phyloP scores from a whole-genome alignment of 768 basidiomycete genomes.

The Mycena rosella region DNA sequence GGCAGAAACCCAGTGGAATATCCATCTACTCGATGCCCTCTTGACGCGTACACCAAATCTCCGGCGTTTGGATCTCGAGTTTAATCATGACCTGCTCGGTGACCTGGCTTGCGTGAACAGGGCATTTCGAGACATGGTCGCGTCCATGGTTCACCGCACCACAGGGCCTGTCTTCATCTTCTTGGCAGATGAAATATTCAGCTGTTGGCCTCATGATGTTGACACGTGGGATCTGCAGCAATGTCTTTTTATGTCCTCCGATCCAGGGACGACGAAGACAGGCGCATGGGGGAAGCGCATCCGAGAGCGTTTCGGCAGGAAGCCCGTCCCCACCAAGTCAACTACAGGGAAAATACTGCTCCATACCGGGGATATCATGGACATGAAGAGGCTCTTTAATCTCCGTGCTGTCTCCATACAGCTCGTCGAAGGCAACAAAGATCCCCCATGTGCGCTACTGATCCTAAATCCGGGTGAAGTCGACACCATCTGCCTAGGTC shows the following conservation, averaged over 20 bases:
- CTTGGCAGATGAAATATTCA: conserved; percentile 10
- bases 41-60: conserved; percentile 17
- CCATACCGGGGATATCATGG: conserved; percentile 13
- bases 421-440: conserved; percentile 16
- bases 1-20: conserved; percentile 14
- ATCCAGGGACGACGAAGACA: conserved; percentile 11
- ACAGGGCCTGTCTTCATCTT: conserved; percentile 19
- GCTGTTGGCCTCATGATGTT: conserved; percentile 17
- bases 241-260: conserved; percentile 9
- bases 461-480: conserved; percentile 13
- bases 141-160: conserved; percentile 17
- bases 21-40: conserved; percentile 19
- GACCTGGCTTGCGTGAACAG: conserved; percentile 13
- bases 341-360: conserved; percentile 12
- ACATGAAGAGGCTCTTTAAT: conserved; percentile 4
- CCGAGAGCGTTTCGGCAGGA: too few relatives aligned
- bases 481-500: conserved; percentile 17
- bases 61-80: conserved; percentile 13
- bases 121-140: conserved; percentile 13
- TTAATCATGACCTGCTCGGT: conserved; percentile 17
- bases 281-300: too few relatives aligned
- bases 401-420: conserved; percentile 20
- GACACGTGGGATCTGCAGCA: conserved; percentile 20
- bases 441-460: conserved; percentile 16
- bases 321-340: too few relatives aligned